Conservation (phyloP, 2,329 filamentous ascomycete species). For the Huntiella abstrusa region DNA sequence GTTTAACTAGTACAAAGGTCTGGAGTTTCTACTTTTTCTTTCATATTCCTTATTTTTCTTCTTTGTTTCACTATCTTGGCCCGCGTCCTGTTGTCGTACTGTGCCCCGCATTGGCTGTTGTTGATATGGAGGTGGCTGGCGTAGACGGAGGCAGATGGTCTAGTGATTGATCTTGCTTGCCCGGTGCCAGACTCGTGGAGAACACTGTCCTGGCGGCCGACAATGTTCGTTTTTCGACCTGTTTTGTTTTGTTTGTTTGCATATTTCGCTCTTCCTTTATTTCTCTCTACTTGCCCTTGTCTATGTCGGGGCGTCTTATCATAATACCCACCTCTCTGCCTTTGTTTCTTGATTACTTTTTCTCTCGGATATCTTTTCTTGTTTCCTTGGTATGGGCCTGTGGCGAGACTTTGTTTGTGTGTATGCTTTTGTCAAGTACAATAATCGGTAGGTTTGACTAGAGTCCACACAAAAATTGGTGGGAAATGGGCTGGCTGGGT, state of each 20-base stretch:
- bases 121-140: background rate
- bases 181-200: too few species aligned
- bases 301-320: conserved; percentile 2
- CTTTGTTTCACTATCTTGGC: conserved; percentile 1
- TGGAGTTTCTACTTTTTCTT: conserved; percentile 6
- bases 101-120: conserved; percentile 1
- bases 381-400: background rate
- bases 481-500: background rate
- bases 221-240: conserved; percentile 1
- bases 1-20: conserved; percentile 8
- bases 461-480: background rate
- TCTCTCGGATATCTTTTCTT: background rate
- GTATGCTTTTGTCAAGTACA: background rate
- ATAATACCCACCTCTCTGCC: conserved; percentile 6
- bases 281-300: conserved; percentile 3
- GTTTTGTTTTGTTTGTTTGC: conserved; percentile 4
- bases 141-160: too few species aligned
- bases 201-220: too few species aligned
- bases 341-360: conserved; percentile 2
- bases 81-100: background rate
- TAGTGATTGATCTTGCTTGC: too few species aligned
- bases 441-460: background rate
- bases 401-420: background rate
- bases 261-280: conserved; percentile 6
- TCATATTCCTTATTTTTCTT: conserved; percentile 3